Evolutionary conservation across 2,329 filamentous ascomycete genomes (phyloP), one percentile per base, ranked within the genome.

Genomic region (Apiospora kogelbergensis): DNA sequence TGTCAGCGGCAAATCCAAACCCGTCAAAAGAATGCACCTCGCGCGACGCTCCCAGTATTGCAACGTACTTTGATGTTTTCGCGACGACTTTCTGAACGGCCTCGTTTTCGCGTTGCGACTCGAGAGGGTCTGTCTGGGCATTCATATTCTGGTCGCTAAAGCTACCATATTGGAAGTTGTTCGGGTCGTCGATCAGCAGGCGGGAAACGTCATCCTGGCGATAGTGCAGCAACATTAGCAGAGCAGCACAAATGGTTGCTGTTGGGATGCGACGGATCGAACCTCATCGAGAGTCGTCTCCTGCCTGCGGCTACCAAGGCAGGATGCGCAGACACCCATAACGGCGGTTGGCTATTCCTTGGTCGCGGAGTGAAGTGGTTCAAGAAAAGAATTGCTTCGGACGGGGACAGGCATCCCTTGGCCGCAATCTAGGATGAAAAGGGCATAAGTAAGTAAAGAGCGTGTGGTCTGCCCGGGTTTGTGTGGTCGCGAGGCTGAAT

Each of bases 241-340:
- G 26, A 71, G 24, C 33, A 26, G 46, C 20, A 67, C 71, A 65
- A 57, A 70, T 37, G 26, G 40, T 24, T 37, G 15, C 42, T 41
- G 53, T 13, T n/a, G 46, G 24, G 63, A 46, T n/a, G 46, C 45
- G 63, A 46, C 48, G 26, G 13, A 17, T 11, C 45, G 26, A n/a
- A 41, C 87, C 80, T 90, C 88, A 42, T 89, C 87, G 69, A 85
- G 85, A 41, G 80, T 78, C 71, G 80, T 78, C 71, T 88, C 85
- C 72, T 81, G 81, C 67, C 82, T 81, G 68, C 83, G 82, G 72
- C 81, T 78, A 71, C 88, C 87, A 60, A 91, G 80, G 75, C 89
- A 91, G 68, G 88, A 90, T 71, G 85, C 82, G 78, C 88, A 90
- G 78, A 83, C 83, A 70, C 89, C 89, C 89, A 90, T 90, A 46